Evolutionary conservation across 257 asterid genomes (phyloP).

Genomic region (Echites panduratus): DNA sequence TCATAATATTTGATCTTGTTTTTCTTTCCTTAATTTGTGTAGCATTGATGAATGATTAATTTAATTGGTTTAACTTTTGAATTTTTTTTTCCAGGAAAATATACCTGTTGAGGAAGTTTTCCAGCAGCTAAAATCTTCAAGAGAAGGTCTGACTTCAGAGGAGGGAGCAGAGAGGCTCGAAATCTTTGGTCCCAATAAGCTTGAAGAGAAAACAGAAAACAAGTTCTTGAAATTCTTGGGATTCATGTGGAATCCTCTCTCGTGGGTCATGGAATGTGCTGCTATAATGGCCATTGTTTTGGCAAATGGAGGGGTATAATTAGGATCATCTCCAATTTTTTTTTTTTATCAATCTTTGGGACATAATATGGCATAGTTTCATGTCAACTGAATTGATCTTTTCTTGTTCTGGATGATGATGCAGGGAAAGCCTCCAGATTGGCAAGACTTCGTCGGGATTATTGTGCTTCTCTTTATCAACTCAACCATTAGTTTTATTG

Average conservation of each 20-base stretch:
- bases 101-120: conserved; percentile 79
- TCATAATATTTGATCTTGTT: not conserved
- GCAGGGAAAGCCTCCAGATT: conserved; percentile 73
- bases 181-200: conserved; percentile 71
- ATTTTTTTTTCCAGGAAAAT: conserved; percentile 39
- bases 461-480: conserved; percentile 59
- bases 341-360: too few species aligned
- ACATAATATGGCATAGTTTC: too few species aligned
- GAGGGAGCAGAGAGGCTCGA: conserved; percentile 61
- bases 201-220: conserved; percentile 76
- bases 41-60: not conserved
- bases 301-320: conserved; percentile 69
- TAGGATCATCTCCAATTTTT: too few species aligned
- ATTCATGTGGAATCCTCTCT: conserved; percentile 97
- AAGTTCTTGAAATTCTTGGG: conserved; percentile 72
- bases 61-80: not conserved
- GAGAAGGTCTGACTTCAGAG: conserved; percentile 48
- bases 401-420: not conserved
- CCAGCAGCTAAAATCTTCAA: conserved; percentile 44
- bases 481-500: conserved; percentile 80
- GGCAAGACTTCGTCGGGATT: conserved; percentile 80
- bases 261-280: conserved; percentile 95
- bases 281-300: conserved; percentile 84
- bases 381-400: not conserved
- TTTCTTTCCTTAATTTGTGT: not conserved